Evolutionary conservation across 345 rosid genomes (phyloP).

Genomic region (Dovyalis caffra): DNA sequence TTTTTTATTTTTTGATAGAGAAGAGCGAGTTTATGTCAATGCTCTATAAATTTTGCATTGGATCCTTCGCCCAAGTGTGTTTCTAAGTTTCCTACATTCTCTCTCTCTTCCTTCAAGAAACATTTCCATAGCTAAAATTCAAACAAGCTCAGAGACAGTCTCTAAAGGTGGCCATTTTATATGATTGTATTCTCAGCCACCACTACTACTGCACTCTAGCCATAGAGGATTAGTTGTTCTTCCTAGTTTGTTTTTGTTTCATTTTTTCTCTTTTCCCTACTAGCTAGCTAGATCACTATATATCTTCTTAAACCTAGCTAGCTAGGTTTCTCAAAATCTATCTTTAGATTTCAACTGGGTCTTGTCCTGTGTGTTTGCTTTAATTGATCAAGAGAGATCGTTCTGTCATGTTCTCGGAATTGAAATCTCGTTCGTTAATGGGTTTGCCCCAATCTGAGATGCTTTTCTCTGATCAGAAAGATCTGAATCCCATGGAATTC

Average conservation of each 20-base stretch:
- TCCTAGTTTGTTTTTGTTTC: neutral
- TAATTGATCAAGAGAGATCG: neutral
- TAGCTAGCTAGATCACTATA: neutral
- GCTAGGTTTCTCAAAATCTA: neutral
- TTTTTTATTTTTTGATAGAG: neutral
- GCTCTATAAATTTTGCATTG: constrained; percentile 47
- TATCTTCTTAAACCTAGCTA: constrained; percentile 1
- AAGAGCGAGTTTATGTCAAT: constrained; percentile 11
- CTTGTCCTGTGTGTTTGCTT: neutral
- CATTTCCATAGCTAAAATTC: constrained; percentile 34
- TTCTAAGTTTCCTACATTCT: constrained; percentile 19
- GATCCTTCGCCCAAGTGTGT: constrained; percentile 77
- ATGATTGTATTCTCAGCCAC: neutral
- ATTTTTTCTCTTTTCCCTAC: neutral
- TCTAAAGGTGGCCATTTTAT: constrained; percentile 1
- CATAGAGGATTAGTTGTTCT: neutral
- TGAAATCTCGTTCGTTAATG: constrained; percentile 23
- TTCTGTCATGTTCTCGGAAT: constrained; percentile 27
- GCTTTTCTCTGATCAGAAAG: constrained; percentile 44
- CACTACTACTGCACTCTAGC: neutral
- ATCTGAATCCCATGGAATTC: constrained; percentile 43
- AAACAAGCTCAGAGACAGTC: constrained; percentile 22
- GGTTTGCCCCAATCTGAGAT: constrained; percentile 40
- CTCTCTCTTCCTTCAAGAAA: constrained; percentile 17
- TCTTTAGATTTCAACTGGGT: neutral